These are phyloP conservation scores for Termitomyces sp. DNA, from an alignment of 768 basidiomycete genomes.

Conservation along the genomic window DNA sequence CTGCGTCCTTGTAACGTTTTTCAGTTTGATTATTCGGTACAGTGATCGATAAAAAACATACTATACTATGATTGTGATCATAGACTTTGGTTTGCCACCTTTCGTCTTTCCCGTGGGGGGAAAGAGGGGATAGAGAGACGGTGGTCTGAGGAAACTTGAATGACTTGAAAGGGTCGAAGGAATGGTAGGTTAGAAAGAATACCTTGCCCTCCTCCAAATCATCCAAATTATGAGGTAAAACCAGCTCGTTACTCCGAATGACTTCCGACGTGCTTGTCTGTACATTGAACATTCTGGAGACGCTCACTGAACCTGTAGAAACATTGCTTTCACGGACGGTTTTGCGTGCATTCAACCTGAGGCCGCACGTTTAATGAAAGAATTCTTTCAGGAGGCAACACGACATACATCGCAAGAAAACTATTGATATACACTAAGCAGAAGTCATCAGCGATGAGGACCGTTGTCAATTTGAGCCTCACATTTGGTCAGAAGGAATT, in stretches of 20 bases:
- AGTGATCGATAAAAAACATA: background rate
- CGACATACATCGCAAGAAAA: slow-evolving; percentile 22
- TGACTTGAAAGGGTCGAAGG: background rate
- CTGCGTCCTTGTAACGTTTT: background rate
- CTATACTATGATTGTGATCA: background rate
- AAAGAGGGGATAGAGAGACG: slow-evolving; percentile 5
- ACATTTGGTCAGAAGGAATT: slow-evolving; percentile 18
- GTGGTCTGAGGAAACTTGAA: background rate
- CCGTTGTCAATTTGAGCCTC: background rate
- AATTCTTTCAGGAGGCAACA: background rate
- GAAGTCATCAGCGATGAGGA: background rate
- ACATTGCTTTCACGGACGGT: slow-evolving; percentile 10
- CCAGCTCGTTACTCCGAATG: background rate
- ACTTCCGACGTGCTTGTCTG: slow-evolving; percentile 10
- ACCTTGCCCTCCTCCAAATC: slow-evolving; percentile 9
- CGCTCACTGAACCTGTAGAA: slow-evolving; percentile 3
- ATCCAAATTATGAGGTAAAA: background rate
- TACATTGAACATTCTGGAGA: slow-evolving; percentile 13
- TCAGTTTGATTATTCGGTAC: background rate
- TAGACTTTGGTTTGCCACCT: background rate
- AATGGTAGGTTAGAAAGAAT: background rate
- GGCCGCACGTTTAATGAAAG: background rate
- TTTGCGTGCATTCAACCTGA: slow-evolving; percentile 19
- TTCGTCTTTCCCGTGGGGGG: background rate
- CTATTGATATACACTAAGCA: slow-evolving; percentile 25